Conservation (phyloP, 78 protist genomes). For the Cavenderia fasciculata region DNA sequence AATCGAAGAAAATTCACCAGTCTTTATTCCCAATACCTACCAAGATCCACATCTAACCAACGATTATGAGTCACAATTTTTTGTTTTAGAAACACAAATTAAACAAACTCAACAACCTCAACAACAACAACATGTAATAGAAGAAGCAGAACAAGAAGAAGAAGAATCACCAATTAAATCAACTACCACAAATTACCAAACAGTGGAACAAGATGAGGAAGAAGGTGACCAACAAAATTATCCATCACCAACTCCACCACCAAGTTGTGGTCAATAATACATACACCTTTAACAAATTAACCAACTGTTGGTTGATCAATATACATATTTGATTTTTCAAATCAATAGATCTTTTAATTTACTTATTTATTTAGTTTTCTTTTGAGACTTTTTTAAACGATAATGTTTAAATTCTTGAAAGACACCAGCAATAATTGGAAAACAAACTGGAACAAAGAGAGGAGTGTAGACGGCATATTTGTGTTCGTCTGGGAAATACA, state of each 20-base stretch:
- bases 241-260: not conserved
- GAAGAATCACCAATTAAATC: not conserved
- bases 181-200: not conserved
- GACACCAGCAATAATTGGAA: constrained; percentile 75
- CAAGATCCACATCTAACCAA: too few species aligned
- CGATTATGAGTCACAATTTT: too few species aligned
- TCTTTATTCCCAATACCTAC: too few species aligned
- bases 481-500: constrained; percentile 92
- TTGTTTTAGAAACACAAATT: not conserved
- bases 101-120: not conserved
- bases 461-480: constrained; percentile 90
- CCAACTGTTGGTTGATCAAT: too few species aligned
- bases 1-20: too few species aligned
- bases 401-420: constrained; percentile 44
- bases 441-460: constrained; percentile 85
- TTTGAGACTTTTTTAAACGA: not conserved
- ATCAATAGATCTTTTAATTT: too few species aligned
- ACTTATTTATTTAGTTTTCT: too few species aligned
- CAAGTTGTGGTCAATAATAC: constrained; percentile 42
- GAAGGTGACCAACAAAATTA: not conserved
- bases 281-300: too few species aligned
- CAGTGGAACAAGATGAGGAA: not conserved
- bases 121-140: not conserved
- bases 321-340: too few species aligned
- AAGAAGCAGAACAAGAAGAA: not conserved